These are phyloP conservation scores for Penicillium sp. DNA, from an alignment of 2,329 filamentous ascomycete genomes.

Conservation along the genomic window DNA sequence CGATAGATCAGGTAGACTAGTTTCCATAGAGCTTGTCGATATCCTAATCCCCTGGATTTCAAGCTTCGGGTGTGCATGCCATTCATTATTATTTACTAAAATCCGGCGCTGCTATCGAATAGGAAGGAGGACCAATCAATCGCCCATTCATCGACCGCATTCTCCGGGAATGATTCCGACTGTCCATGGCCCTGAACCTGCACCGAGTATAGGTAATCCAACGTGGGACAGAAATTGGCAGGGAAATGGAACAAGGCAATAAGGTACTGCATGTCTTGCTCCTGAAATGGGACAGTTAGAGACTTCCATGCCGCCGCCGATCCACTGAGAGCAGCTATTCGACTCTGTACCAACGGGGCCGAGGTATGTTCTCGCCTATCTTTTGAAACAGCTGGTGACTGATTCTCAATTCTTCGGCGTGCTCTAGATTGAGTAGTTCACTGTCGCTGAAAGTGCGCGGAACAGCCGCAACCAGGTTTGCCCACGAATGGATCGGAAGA, in stretches of 20 bases:
- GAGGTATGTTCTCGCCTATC: conserved; percentile 15
- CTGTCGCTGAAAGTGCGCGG: conserved; percentile 13
- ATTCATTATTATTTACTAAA: not conserved
- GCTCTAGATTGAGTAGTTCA: conserved; percentile 6
- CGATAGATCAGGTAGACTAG: too few species aligned
- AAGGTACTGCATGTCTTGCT: not conserved
- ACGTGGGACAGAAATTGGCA: not conserved
- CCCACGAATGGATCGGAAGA: conserved; percentile 13
- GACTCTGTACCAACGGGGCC: not conserved
- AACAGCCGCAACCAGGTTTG: conserved; percentile 14
- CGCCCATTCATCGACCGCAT: not conserved
- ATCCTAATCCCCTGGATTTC: too few species aligned
- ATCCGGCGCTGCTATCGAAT: not conserved
- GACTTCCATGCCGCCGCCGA: not conserved
- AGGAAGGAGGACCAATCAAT: not conserved
- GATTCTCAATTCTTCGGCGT: conserved; percentile 7
- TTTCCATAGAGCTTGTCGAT: too few species aligned
- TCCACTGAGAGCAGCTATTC: not conserved
- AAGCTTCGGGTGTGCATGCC: too few species aligned
- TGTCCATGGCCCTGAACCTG: not conserved
- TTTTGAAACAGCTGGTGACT: conserved; percentile 7
- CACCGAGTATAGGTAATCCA: not conserved
- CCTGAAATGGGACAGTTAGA: not conserved
- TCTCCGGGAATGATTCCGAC: not conserved
- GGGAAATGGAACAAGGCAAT: not conserved